Evolutionary conservation across 331 rosid species (phyloP), one percentile per base, ranked within the genome.

Genomic region (Spiraea crenata): DNA sequence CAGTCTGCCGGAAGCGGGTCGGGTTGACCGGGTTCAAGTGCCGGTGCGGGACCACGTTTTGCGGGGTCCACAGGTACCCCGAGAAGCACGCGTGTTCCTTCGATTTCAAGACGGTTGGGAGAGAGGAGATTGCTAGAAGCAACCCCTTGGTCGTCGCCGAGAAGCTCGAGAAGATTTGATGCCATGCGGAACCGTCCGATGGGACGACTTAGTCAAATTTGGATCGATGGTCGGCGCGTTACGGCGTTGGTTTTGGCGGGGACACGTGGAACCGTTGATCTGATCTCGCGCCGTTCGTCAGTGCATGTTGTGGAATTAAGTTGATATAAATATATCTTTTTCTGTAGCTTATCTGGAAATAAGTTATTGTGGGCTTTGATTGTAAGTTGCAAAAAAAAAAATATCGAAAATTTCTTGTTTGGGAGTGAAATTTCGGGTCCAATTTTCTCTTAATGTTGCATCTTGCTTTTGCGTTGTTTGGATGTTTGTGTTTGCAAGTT

Each of bases 21-120:
- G 98, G 98, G 41, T 50, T 88, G 77, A 90, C 89, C 58, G 98
- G 96, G 38, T 93, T 93, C 70, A 79, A 71, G 80, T 93, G 98
- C 65, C 81, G 76, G 82, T 93, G 98, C 54, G 97, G 93, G 42
- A 75, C 74, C 71, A 93, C 90, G 65, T 90, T 81, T 39, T 93
- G 98, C 40, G 98, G 98, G 79, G 48, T 72, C 83, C 98, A 93
- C 80, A 71, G 97, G 83, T 93, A 90, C 72, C 96, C 96, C 40
- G 98, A 93, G 86, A 88, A 85, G 57, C 98, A 93, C 81, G 93
- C 80, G 9, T 93, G 98, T 20, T 71, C 83, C 47, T 93, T 87
- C 37, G 98, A 93, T 51, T 93, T 90, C 77, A 90, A 87, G 90
- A 60, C 73, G 48, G 78, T 81, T 31, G 98, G 98, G 13, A 70